Conservation (phyloP, 2,329 filamentous ascomycete species). For the Verticillium klebahnii region DNA sequence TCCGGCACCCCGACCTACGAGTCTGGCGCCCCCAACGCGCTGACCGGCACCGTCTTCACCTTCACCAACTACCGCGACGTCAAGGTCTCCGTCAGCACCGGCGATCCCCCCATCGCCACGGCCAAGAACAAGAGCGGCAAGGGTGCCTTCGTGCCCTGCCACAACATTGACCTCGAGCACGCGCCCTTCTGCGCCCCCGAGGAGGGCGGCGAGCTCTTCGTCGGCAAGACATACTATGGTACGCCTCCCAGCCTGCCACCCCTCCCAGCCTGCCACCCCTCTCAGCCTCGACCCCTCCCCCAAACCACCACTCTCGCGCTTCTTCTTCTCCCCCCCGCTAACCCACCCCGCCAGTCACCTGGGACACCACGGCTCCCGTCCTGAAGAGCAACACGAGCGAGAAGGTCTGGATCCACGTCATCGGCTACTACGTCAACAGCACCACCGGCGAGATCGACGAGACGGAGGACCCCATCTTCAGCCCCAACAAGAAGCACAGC, state of each 20-base stretch:
- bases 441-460: slow-evolving; percentile 17
- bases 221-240: slow-evolving; percentile 48
- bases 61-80: slow-evolving; percentile 28
- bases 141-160: slow-evolving; percentile 46
- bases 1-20: slow-evolving; percentile 34
- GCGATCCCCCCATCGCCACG: slow-evolving; percentile 39
- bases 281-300: background rate
- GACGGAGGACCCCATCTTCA: slow-evolving; percentile 10
- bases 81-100: slow-evolving; percentile 34
- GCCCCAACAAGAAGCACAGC: slow-evolving; percentile 6
- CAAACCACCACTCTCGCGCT: background rate
- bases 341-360: slow-evolving; percentile 40
- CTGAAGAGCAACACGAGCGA: slow-evolving; percentile 29
- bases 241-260: slow-evolving; percentile 13
- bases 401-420: slow-evolving; percentile 22
- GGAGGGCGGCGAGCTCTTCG: slow-evolving; percentile 36
- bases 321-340: background rate
- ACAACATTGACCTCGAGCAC: slow-evolving; percentile 39
- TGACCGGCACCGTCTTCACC: slow-evolving; percentile 40
- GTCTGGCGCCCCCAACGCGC: slow-evolving; percentile 38
- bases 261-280: background rate
- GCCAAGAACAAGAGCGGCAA: slow-evolving; percentile 33
- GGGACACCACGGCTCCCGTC: slow-evolving; percentile 50
- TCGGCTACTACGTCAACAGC: slow-evolving; percentile 35
- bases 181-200: slow-evolving; percentile 50